A percentile compares a stretch with the other conserved stretches of the same genome.
These are phyloP conservation scores for Fraxinus greggii DNA, from an alignment of 305 asterid species.

Conservation along the genomic window DNA sequence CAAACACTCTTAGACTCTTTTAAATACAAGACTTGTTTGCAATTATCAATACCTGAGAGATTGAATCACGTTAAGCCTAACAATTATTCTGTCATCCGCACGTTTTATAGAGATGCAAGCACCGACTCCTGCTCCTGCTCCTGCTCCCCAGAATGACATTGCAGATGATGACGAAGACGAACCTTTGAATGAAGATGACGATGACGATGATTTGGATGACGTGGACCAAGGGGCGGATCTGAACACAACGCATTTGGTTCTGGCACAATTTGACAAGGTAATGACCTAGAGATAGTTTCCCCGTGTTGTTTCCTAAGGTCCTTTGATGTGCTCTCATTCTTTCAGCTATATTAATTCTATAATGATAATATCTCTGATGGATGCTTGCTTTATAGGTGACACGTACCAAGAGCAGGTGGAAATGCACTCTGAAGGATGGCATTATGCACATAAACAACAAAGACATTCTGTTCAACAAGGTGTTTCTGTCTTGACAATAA, in stretches of 20 bases:
- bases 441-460: constrained; percentile 94
- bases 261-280: constrained; percentile 97
- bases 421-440: constrained; percentile 91
- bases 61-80: not conserved
- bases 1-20: not conserved
- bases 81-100: constrained; percentile 19
- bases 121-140: constrained; percentile 94
- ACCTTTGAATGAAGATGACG: constrained; percentile 90
- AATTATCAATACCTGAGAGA: not conserved
- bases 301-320: not conserved
- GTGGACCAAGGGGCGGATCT: constrained; percentile 82
- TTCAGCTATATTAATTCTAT: not conserved
- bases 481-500: constrained; percentile 17
- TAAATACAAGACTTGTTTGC: not conserved
- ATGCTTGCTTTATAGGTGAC: constrained; percentile 58
- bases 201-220: constrained; percentile 88
- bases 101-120: constrained; percentile 62
- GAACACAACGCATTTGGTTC: constrained; percentile 76
- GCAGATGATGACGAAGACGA: constrained; percentile 82
- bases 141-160: constrained; percentile 53
- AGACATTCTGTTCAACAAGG: constrained; percentile 96
- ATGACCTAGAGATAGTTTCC: not conserved
- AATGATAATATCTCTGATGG: not conserved
- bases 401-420: constrained; percentile 98
- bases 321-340: not conserved